Evolutionary conservation across 2,329 filamentous ascomycete genomes (phyloP).

Genomic region (Cercospora sojina): DNA sequence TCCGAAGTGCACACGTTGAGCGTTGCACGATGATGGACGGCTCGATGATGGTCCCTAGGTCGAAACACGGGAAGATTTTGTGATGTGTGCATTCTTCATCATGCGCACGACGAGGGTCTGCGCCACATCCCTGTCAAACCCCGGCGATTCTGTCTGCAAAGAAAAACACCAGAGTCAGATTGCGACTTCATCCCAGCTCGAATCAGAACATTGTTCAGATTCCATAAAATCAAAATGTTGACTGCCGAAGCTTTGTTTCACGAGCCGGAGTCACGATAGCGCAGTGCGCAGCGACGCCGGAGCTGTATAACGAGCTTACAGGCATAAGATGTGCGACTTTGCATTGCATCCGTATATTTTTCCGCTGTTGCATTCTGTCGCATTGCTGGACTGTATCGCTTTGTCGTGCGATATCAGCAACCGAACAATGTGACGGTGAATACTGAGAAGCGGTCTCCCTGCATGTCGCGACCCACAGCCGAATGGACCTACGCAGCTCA

Average conservation of each 20-base stretch:
- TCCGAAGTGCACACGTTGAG: background rate
- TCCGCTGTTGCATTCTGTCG: background rate
- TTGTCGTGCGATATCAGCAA: background rate
- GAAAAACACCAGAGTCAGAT: background rate
- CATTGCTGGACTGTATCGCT: background rate
- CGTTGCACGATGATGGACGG: slow-evolving; percentile 1
- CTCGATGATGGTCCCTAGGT: background rate
- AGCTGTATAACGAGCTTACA: background rate
- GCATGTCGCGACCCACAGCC: background rate
- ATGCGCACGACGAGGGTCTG: background rate
- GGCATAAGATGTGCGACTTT: background rate
- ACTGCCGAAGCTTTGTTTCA: slow-evolving; percentile 5
- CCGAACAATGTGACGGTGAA: background rate
- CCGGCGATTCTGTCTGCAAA: background rate
- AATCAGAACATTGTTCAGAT: background rate
- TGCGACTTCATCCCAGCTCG: background rate
- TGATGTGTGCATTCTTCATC: slow-evolving; percentile 2
- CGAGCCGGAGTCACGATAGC: background rate
- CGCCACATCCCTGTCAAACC: background rate
- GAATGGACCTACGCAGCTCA: background rate
- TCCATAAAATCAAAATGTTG: background rate
- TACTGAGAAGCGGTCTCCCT: background rate
- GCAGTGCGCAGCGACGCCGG: background rate
- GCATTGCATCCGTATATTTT: background rate
- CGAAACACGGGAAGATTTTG: background rate